Conservation (phyloP, 805 yeast species). For the Metschnikowia shivogae region DNA sequence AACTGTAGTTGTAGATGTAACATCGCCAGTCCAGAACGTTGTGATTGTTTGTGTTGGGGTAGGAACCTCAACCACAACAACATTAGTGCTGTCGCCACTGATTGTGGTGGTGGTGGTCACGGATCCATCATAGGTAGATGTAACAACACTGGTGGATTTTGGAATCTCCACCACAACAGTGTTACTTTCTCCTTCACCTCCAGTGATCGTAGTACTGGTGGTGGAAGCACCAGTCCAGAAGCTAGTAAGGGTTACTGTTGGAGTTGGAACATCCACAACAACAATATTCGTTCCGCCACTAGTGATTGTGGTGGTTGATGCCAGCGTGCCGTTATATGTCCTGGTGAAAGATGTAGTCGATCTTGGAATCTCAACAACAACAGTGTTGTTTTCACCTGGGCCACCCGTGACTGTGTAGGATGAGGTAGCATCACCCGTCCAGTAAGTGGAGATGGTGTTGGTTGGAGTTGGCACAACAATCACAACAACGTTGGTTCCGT, state of each 20-base stretch:
- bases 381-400: too few relatives aligned
- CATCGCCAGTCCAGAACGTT: too few relatives aligned
- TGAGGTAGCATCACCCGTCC: too few relatives aligned
- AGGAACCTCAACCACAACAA: too few relatives aligned
- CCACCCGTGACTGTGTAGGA: neutral
- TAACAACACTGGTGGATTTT: neutral
- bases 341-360: neutral
- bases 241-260: constrained; percentile 8
- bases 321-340: neutral
- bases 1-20: too few relatives aligned
- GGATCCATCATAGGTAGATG: neutral
- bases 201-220: neutral
- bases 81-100: too few relatives aligned
- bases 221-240: neutral
- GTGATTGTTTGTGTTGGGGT: too few relatives aligned
- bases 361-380: too few relatives aligned
- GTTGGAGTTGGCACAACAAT: constrained; percentile 8
- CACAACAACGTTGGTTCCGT: constrained; percentile 17
- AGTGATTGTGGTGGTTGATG: neutral
- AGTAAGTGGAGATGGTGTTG: neutral
- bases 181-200: neutral
- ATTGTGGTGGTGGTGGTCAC: too few relatives aligned
- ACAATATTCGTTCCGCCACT: constrained; percentile 3
- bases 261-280: constrained; percentile 4
- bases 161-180: constrained; percentile 15